Conservation (phyloP, 1,139 yeast genomes). For the Kazachstania sp. region DNA sequence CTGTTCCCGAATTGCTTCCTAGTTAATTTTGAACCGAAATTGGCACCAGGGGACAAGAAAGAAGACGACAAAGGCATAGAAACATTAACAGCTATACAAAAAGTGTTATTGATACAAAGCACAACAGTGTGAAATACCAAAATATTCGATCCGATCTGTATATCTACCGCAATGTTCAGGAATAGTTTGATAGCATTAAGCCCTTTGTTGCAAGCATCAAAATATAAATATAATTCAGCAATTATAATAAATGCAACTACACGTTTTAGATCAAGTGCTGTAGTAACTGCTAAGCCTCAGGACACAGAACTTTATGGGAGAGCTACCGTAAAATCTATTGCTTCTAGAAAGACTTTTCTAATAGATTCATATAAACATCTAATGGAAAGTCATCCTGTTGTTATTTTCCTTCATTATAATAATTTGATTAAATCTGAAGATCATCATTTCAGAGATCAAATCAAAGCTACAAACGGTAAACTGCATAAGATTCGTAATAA, state of each 20-base stretch:
- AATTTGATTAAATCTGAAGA: constrained; percentile 67
- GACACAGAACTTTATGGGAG: constrained; percentile 6
- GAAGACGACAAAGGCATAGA: too few species aligned
- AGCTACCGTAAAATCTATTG: constrained; percentile 42
- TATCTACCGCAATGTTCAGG: too few species aligned
- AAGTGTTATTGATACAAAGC: too few species aligned
- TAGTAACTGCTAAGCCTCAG: constrained; percentile 2
- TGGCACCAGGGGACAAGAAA: too few species aligned
- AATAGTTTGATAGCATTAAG: too few species aligned
- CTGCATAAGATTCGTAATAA: constrained; percentile 60
- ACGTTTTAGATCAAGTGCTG: background rate
- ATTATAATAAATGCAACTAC: background rate
- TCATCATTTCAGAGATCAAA: constrained; percentile 50
- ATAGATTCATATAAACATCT: constrained; percentile 69
- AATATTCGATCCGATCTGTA: too few species aligned
- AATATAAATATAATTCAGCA: background rate
- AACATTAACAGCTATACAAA: too few species aligned
- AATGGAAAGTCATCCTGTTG: constrained; percentile 57
- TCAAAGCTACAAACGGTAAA: constrained; percentile 55
- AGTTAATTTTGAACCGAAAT: too few species aligned
- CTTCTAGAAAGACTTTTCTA: constrained; percentile 73
- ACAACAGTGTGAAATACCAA: too few species aligned
- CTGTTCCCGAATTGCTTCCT: too few species aligned
- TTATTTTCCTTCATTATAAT: constrained; percentile 76
- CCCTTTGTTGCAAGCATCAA: too few species aligned